Conservation (phyloP, 106 monocot genomes). For the Cymbidium sinense region DNA sequence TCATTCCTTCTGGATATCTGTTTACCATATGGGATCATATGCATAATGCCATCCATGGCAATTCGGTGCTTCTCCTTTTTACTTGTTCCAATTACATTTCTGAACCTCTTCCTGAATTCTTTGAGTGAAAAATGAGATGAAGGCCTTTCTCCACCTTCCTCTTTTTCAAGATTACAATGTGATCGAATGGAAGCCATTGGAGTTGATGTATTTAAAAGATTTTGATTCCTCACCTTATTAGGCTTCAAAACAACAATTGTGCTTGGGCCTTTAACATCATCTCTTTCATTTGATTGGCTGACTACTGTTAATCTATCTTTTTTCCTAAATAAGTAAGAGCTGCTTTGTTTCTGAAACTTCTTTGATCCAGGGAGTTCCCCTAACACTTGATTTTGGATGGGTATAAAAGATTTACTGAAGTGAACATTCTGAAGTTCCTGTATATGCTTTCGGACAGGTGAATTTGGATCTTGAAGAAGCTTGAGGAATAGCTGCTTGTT, state of each 20-base stretch:
- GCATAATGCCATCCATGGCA: slow-evolving; percentile 32
- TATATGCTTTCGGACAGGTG: slow-evolving; percentile 9
- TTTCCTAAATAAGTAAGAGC: too few relatives aligned
- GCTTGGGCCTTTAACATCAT: slow-evolving; percentile 14
- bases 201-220: not conserved
- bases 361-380: slow-evolving; percentile 8
- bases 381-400: slow-evolving; percentile 7
- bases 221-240: slow-evolving; percentile 13
- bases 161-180: slow-evolving; percentile 3
- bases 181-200: slow-evolving; percentile 13
- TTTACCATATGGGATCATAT: slow-evolving; percentile 29
- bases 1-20: not conserved
- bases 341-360: slow-evolving; percentile 5
- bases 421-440: slow-evolving; percentile 13
- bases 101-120: slow-evolving; percentile 43
- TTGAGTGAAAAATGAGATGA: slow-evolving; percentile 31
- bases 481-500: slow-evolving; percentile 24
- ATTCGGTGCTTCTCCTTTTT: slow-evolving; percentile 17
- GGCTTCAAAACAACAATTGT: slow-evolving; percentile 57
- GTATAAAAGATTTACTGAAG: not conserved
- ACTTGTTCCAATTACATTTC: slow-evolving; percentile 26
- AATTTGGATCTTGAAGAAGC: slow-evolving; percentile 35
- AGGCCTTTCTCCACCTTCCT: slow-evolving; percentile 11
- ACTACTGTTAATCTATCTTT: too few relatives aligned
- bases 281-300: slow-evolving; percentile 10